Percentiles rank a stretch among this genome's conserved stretches.
These are phyloP conservation scores for Vanderwaltozyma yarrowii DNA, from an alignment of 805 yeast species.

Conservation along the genomic window DNA sequence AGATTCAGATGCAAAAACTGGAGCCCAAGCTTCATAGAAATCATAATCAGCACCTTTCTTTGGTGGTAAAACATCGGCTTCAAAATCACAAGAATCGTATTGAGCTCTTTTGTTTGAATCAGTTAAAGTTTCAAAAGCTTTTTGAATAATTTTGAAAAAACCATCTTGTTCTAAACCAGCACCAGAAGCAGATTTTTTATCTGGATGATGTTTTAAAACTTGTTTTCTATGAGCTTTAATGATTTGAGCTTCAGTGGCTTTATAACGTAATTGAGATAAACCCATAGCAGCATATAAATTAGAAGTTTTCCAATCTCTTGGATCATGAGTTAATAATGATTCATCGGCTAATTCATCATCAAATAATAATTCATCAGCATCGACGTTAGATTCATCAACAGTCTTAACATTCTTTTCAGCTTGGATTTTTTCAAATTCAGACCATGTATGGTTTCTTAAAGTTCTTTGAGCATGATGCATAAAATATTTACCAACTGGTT, in stretches of 20 bases:
- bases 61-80: slow-evolving; percentile 80
- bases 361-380: slow-evolving; percentile 44
- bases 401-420: slow-evolving; percentile 76
- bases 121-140: slow-evolving; percentile 83
- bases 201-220: slow-evolving; percentile 96
- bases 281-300: slow-evolving; percentile 97
- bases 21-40: slow-evolving; percentile 87
- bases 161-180: slow-evolving; percentile 91
- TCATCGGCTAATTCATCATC: slow-evolving; percentile 60
- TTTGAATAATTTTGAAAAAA: slow-evolving; percentile 95
- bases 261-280: slow-evolving; percentile 79
- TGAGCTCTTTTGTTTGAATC: slow-evolving; percentile 84
- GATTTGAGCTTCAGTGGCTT: slow-evolving; percentile 85
- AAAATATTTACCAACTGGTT: slow-evolving; percentile 94
- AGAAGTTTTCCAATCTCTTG: slow-evolving; percentile 96
- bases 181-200: slow-evolving; percentile 80
- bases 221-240: slow-evolving; percentile 95
- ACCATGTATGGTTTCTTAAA: slow-evolving; percentile 95
- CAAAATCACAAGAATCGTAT: slow-evolving; percentile 89
- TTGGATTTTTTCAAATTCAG: slow-evolving; percentile 89
- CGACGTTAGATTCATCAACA: slow-evolving; percentile 50
- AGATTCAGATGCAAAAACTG: slow-evolving; percentile 81
- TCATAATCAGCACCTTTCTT: slow-evolving; percentile 54
- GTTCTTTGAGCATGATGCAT: slow-evolving; percentile 95
- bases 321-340: slow-evolving; percentile 76